phyloP scores from a whole-genome alignment of 2,329 filamentous ascomycete species.

The Xylaria arbuscula region DNA sequence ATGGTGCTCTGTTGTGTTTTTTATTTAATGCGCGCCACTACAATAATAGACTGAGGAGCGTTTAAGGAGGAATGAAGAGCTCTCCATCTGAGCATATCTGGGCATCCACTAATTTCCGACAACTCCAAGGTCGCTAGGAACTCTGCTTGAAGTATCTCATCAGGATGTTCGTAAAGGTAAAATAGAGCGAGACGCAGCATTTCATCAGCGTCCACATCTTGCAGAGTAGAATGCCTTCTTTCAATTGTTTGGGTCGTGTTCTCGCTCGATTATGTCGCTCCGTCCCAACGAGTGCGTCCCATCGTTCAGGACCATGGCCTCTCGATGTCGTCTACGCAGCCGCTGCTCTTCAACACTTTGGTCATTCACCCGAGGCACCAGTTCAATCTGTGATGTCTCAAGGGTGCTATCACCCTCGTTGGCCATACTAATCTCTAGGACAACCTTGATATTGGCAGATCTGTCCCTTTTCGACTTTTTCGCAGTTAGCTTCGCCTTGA shows the following conservation, averaged over 20 bases:
- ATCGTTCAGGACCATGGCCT: slow-evolving; percentile 92
- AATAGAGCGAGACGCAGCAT: background rate
- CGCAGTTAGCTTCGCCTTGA: slow-evolving; percentile 60
- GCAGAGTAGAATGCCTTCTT: slow-evolving; percentile 9
- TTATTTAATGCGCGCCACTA: background rate
- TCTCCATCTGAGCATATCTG: background rate
- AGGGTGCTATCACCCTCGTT: slow-evolving; percentile 47
- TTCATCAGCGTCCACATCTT: background rate
- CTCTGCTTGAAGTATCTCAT: background rate
- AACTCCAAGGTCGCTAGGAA: background rate
- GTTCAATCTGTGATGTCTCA: slow-evolving; percentile 48
- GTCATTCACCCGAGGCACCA: slow-evolving; percentile 57
- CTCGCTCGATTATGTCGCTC: slow-evolving; percentile 81
- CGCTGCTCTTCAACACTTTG: slow-evolving; percentile 75
- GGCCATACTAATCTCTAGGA: slow-evolving; percentile 51
- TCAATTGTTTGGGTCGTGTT: slow-evolving; percentile 56
- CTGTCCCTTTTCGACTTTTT: slow-evolving; percentile 46
- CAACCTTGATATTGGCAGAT: slow-evolving; percentile 51
- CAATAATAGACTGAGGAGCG: background rate
- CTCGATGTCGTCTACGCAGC: slow-evolving; percentile 78
- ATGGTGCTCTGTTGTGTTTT: background rate
- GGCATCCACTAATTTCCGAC: background rate
- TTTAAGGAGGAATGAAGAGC: background rate
- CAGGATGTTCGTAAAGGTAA: background rate
- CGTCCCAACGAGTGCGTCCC: slow-evolving; percentile 79